These are phyloP conservation scores for Purshia tridentata DNA, from an alignment of 306 rosid species.

Conservation along the genomic window DNA sequence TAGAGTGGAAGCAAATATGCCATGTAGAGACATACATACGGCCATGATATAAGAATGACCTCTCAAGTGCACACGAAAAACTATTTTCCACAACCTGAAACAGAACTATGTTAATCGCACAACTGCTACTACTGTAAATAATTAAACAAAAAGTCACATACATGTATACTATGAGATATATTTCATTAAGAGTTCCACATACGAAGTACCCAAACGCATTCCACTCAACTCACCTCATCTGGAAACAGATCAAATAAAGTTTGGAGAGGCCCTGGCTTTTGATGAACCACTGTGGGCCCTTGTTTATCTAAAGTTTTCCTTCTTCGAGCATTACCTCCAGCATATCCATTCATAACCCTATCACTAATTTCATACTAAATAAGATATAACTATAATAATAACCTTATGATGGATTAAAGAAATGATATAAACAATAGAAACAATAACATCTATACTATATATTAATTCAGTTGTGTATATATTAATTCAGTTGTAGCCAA, in stretches of 20 bases:
- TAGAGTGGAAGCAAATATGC: slow-evolving; percentile 98
- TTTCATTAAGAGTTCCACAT: background rate
- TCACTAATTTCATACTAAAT: slow-evolving; percentile 21
- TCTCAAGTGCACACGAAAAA: slow-evolving; percentile 98
- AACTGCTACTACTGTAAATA: slow-evolving; percentile 22
- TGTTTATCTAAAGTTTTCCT: slow-evolving; percentile 64
- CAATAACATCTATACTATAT: background rate
- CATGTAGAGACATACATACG: slow-evolving; percentile 93
- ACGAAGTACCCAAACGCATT: slow-evolving; percentile 21
- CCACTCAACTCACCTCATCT: slow-evolving; percentile 62
- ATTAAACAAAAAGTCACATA: slow-evolving; percentile 11
- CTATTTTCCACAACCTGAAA: slow-evolving; percentile 91
- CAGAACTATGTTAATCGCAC: slow-evolving; percentile 32
- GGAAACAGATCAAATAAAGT: slow-evolving; percentile 82
- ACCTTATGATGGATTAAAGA: background rate
- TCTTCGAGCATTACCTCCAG: slow-evolving; percentile 71
- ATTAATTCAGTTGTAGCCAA: background rate
- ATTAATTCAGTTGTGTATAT: background rate
- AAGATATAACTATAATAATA: slow-evolving; percentile 10
- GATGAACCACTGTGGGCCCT: slow-evolving; percentile 87
- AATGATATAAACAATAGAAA: background rate
- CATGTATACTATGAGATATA: background rate
- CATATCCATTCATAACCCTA: slow-evolving; percentile 65
- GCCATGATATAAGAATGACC: slow-evolving; percentile 98
- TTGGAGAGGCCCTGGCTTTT: slow-evolving; percentile 97